Percentiles rank a stretch among this genome's conserved stretches.
Evolutionary conservation across 148 eudicot genomes (phyloP).

Genomic region (Vaccinium myrtillus): DNA sequence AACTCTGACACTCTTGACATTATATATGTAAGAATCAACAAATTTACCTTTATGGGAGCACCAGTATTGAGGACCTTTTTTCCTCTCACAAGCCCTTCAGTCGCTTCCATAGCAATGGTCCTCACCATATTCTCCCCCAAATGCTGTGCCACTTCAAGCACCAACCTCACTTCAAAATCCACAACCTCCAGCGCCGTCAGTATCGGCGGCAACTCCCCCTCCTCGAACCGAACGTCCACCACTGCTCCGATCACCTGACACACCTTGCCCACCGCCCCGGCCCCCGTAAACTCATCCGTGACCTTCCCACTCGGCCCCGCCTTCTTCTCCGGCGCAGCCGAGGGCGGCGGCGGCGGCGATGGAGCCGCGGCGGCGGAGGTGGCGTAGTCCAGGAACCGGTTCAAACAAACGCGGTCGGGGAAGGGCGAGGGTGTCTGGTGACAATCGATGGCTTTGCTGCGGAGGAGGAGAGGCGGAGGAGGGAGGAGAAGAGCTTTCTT

Average conservation of each 20-base stretch:
- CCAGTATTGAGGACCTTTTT: slow-evolving; percentile 70
- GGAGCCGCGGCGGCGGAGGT: slow-evolving; percentile 33
- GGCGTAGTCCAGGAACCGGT: slow-evolving; percentile 35
- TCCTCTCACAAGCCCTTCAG: slow-evolving; percentile 76
- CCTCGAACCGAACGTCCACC: slow-evolving; percentile 58
- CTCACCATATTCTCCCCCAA: slow-evolving; percentile 76
- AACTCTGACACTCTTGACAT: too few species aligned
- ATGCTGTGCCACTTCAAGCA: slow-evolving; percentile 80
- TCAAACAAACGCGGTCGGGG: slow-evolving; percentile 36
- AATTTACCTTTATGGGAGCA: slow-evolving; percentile 62
- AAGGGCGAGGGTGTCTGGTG: slow-evolving; percentile 19
- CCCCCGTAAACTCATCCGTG: slow-evolving; percentile 59
- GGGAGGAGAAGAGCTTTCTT: slow-evolving; percentile 30
- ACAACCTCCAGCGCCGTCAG: slow-evolving; percentile 64
- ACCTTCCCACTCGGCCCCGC: slow-evolving; percentile 31
- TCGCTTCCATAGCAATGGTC: slow-evolving; percentile 78
- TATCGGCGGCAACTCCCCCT: slow-evolving; percentile 67
- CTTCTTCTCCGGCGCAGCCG: background rate
- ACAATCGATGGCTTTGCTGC: background rate
- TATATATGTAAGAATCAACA: background rate
- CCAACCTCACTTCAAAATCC: slow-evolving; percentile 50
- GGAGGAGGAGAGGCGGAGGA: slow-evolving; percentile 26
- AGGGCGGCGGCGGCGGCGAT: background rate
- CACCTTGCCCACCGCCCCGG: slow-evolving; percentile 59
- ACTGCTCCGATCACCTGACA: slow-evolving; percentile 78